phyloP scores from a whole-genome alignment of 1,284 basidiomycete genomes.

The Leccinum pachyderme region DNA sequence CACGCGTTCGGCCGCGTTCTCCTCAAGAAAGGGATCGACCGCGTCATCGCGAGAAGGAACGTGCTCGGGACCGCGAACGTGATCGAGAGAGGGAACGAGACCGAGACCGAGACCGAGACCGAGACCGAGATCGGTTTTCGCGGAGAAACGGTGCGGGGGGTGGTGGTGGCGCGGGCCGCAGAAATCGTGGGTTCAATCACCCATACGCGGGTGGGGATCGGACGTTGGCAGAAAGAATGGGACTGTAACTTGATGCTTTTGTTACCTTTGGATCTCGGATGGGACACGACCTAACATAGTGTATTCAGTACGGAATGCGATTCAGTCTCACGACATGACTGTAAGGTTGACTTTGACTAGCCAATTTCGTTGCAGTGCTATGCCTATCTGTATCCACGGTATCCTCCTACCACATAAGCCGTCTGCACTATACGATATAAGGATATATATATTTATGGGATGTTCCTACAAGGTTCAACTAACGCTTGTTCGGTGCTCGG shows the following conservation, averaged over 20 bases:
- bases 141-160: conserved; percentile 35
- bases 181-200: conserved; percentile 32
- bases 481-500: not conserved
- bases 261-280: conserved; percentile 21
- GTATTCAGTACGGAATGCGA: conserved; percentile 45
- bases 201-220: conserved; percentile 51
- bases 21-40: conserved; percentile 40
- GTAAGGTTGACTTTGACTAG: conserved; percentile 37
- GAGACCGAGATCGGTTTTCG: conserved; percentile 36
- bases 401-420: conserved; percentile 17
- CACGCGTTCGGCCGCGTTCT: conserved; percentile 38
- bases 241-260: conserved; percentile 43
- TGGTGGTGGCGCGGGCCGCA: conserved; percentile 57
- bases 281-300: conserved; percentile 29
- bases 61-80: conserved; percentile 32
- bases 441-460: conserved; percentile 28
- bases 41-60: conserved; percentile 38
- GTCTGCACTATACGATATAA: conserved; percentile 19
- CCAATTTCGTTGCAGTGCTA: conserved; percentile 13
- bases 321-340: conserved; percentile 9
- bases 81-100: conserved; percentile 37
- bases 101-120: conserved; percentile 36
- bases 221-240: conserved; percentile 79
- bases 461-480: not conserved
- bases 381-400: conserved; percentile 27